Evolutionary conservation across 2,329 filamentous ascomycete species (phyloP), one percentile per base, ranked within the genome.

Genomic region (Pseudogymnoascus sp.): DNA sequence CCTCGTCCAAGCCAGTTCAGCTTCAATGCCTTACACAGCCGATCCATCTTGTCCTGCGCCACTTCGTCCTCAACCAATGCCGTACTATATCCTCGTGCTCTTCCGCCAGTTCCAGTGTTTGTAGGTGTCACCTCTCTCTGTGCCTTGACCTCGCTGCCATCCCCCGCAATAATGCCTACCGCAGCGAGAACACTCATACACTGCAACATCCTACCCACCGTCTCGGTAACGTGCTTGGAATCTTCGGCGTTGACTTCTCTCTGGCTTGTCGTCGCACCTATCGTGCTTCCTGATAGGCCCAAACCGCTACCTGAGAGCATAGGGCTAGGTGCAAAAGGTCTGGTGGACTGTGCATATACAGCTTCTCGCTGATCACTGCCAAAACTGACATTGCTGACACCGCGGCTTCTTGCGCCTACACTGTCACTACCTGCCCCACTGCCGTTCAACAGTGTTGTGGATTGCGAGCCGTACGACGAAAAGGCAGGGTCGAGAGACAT

Each of bases 1-100:
- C 93, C 93, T 55, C 94, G 81, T 0, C 93, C 93, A 1, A 99
- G 81, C 94, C 94, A 99, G 74, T 99, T 99, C 70, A 97, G 85
- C 76, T 97, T 99, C 65, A 99, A 78, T 69, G 94, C 86, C 71
- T 91, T 88, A 63, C 89, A 91, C 65, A 99, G 78, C 70, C 92
- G 84, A 65, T 93, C 89, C 70, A 97, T 89, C 75, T 88, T 91
- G 63, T 82, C 83, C 72, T 93, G 90, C 1, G 84, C 82, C 38
- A 88, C 85, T 66, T 95, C 91, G 8, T 83, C 83, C 0, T 81
- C 85, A 70, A 85, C 65, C 29, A 45, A 39, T 12, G 35, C 58
- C n/a, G 58, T 65, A n/a, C 55, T 29, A 43, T 52, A 37, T 65
- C 68, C 4, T 71, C 66, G 26, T 65, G 66, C 39, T 69, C 71